Conservation (phyloP, 2,329 filamentous ascomycete genomes). For the Coleophoma cylindrospora region DNA sequence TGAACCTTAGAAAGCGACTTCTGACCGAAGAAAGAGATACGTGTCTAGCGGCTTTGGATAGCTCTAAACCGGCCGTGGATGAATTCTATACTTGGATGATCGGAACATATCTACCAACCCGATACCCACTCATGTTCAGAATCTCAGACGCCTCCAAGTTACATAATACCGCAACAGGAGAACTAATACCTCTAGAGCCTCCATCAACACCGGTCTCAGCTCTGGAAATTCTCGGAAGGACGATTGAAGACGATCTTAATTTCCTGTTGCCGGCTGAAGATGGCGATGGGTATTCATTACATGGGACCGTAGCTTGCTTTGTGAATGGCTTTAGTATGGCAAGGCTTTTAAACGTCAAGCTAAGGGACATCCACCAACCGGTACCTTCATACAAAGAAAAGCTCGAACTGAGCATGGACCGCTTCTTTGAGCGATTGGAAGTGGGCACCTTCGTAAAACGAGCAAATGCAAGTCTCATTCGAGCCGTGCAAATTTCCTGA, state of each 20-base stretch:
- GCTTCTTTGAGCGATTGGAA: constrained; percentile 50
- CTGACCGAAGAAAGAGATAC: constrained; percentile 37
- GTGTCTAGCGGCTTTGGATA: constrained; percentile 31
- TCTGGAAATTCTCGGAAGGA: constrained; percentile 41
- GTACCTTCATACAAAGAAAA: constrained; percentile 53
- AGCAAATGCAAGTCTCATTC: constrained; percentile 34
- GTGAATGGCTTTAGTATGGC: constrained; percentile 52
- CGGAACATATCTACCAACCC: constrained; percentile 46
- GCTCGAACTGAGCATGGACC: constrained; percentile 54
- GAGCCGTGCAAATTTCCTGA: no score
- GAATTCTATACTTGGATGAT: constrained; percentile 54
- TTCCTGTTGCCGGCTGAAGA: constrained; percentile 43
- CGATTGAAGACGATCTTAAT: constrained; percentile 56
- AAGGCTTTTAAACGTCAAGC: constrained; percentile 45
- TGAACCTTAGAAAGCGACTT: constrained; percentile 41
- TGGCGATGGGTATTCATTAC: constrained; percentile 40
- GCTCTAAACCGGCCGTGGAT: constrained; percentile 37
- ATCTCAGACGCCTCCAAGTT: constrained; percentile 27
- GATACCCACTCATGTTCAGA: constrained; percentile 47
- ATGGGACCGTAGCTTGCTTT: constrained; percentile 51
- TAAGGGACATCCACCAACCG: constrained; percentile 51
- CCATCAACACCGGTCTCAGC: constrained; percentile 29
- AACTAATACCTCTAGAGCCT: constrained; percentile 31
- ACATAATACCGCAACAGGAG: constrained; percentile 40
- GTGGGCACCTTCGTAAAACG: constrained; percentile 49